Conservation (phyloP, 1,284 basidiomycete genomes). For the Irpex sp. region DNA sequence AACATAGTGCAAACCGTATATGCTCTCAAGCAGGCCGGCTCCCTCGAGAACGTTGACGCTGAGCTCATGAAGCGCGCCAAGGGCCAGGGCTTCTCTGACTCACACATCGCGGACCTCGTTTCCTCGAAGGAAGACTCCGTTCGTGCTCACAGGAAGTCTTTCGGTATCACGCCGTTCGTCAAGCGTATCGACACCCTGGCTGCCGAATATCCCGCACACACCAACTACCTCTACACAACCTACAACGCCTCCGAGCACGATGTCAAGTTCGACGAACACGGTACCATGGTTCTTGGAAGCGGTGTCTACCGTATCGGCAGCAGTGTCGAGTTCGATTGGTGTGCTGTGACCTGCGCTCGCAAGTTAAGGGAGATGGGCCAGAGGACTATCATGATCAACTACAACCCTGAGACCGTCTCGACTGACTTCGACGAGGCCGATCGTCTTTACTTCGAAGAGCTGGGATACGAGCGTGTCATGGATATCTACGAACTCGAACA, state of each 20-base stretch:
- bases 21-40: slow-evolving; percentile 65
- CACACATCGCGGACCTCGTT: slow-evolving; percentile 71
- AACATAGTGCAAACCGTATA: slow-evolving; percentile 90
- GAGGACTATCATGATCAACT: slow-evolving; percentile 99
- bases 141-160: slow-evolving; percentile 82
- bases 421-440: slow-evolving; percentile 99
- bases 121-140: slow-evolving; percentile 44
- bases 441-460: slow-evolving; percentile 97
- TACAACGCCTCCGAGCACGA: slow-evolving; percentile 98
- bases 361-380: slow-evolving; percentile 90
- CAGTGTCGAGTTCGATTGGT: slow-evolving; percentile 99
- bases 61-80: slow-evolving; percentile 84
- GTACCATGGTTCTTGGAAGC: slow-evolving; percentile 98
- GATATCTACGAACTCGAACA: slow-evolving; percentile 98
- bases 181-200: slow-evolving; percentile 99
- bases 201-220: slow-evolving; percentile 98
- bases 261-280: slow-evolving; percentile 93
- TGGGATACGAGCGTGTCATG: slow-evolving; percentile 98
- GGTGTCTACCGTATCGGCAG: slow-evolving; percentile 98
- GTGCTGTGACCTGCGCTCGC: slow-evolving; percentile 96
- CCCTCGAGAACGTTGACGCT: slow-evolving; percentile 58
- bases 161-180: slow-evolving; percentile 93
- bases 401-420: slow-evolving; percentile 99
- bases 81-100: slow-evolving; percentile 91
- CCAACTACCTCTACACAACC: slow-evolving; percentile 99